Evolutionary conservation across 2,329 filamentous ascomycete genomes (phyloP), one percentile per base, ranked within the genome.

Genomic region (Chalara sp.): DNA sequence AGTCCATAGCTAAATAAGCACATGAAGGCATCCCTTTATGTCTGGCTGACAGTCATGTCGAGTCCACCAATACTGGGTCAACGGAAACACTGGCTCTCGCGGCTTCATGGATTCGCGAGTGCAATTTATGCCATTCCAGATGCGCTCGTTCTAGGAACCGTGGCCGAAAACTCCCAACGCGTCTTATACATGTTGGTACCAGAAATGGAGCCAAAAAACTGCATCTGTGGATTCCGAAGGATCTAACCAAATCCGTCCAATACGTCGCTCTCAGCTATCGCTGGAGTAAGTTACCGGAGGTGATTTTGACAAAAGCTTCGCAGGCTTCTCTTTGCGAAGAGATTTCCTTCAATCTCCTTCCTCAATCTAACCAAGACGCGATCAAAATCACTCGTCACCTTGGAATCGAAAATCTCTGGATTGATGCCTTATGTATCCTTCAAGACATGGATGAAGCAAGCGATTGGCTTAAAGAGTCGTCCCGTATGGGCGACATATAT

Each of bases 261-360:
- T 49, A 49, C 30, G 32, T 30, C 7, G 44, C 49, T 11, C 32
- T 51, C 13, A 47, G 44, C 30, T 44, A 51, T 44, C 13, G 44
- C 29, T 51, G 44, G 44, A 45, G 49, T 11, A 6, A 21, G 21
- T 21, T 3, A 3, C 44, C 40, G 8, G 10, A 8, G 10, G 7
- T 12, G 7, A 21, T 11, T 8, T 28, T 21, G 8, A n/a, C 40
- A 12, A n/a, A 21, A 43, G 21, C 40, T n/a, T n/a, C 32, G 32
- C 43, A 29, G 31, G 44, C 13, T 5, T 13, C 44, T 33, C 32
- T 47, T 47, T 21, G 8, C 8, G 21, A 43, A 28, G 11, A 28
- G 13, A 43, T 43, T 21, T 4, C 40, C 7, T 43, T 43, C 21
- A 11, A 13, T 35, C 5, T 13, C 11, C 47, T 44, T 8, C 31